Percentiles rank a stretch among this genome's conserved stretches.
Evolutionary conservation across 2,329 filamentous ascomycete species (phyloP).

Genomic region (Penicillium sp.): DNA sequence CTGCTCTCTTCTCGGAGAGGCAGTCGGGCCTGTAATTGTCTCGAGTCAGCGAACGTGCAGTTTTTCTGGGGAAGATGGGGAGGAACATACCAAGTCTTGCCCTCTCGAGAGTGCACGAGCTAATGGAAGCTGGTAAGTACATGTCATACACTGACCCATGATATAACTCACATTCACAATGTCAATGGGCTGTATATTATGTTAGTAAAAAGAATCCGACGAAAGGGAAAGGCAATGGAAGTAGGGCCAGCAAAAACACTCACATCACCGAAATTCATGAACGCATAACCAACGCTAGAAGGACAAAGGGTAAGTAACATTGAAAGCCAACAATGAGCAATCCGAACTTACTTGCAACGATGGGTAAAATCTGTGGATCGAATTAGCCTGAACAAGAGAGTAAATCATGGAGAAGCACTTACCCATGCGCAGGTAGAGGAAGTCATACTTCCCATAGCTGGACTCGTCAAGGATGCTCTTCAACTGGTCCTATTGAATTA

Average conservation of each 20-base stretch:
- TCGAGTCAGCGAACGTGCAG: conserved; percentile 32
- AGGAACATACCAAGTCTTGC: conserved; percentile 63
- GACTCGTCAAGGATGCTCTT: conserved; percentile 77
- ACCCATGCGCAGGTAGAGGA: conserved; percentile 88
- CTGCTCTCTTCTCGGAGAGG: conserved; percentile 68
- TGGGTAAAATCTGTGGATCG: conserved; percentile 67
- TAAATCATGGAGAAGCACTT: conserved; percentile 16
- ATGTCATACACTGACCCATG: background rate
- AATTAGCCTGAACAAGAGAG: background rate
- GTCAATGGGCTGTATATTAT: conserved; percentile 59
- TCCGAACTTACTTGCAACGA: conserved; percentile 69
- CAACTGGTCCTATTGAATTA: conserved; percentile 58
- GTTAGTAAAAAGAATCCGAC: conserved; percentile 38
- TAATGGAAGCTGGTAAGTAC: conserved; percentile 38
- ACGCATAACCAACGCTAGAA: conserved; percentile 85
- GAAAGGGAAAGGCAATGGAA: background rate
- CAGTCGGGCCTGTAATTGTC: conserved; percentile 64
- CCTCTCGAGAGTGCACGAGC: conserved; percentile 70
- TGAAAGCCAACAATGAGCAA: background rate
- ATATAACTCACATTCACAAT: conserved; percentile 64
- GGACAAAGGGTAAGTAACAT: background rate
- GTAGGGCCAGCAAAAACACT: conserved; percentile 35
- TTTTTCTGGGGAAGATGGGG: conserved; percentile 10
- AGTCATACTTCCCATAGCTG: conserved; percentile 82
- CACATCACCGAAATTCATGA: conserved; percentile 89